A percentile compares a stretch with the other conserved stretches of the same genome.
Evolutionary conservation across 2,329 filamentous ascomycete genomes (phyloP).

Genomic region (Talaromyces verruculosus): DNA sequence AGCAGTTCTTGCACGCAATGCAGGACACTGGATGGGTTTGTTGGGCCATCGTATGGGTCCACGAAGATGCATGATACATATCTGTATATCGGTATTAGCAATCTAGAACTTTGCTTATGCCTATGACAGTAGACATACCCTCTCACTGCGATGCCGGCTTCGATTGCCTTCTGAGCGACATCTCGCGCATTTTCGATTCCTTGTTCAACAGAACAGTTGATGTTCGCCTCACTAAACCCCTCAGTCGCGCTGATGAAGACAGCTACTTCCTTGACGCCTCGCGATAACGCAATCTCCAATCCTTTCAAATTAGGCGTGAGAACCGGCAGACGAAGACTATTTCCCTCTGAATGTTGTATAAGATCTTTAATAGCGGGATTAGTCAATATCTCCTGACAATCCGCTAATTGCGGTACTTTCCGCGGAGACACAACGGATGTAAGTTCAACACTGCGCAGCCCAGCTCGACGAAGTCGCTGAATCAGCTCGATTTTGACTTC

Average conservation of each 20-base stretch:
- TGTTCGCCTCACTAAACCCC: slow-evolving; percentile 46
- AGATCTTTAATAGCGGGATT: slow-evolving; percentile 56
- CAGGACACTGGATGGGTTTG: slow-evolving; percentile 52
- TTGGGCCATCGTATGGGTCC: slow-evolving; percentile 54
- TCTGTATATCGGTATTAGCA: slow-evolving; percentile 20
- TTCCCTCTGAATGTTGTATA: neutral
- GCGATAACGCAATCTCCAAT: slow-evolving; percentile 57
- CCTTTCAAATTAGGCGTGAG: slow-evolving; percentile 45
- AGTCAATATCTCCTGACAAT: slow-evolving; percentile 31
- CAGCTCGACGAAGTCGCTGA: slow-evolving; percentile 65
- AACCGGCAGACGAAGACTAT: slow-evolving; percentile 36
- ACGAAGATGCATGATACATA: slow-evolving; percentile 45
- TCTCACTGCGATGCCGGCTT: slow-evolving; percentile 35
- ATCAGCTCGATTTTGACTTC: slow-evolving; percentile 76
- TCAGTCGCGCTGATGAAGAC: slow-evolving; percentile 47
- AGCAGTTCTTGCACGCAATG: slow-evolving; percentile 60
- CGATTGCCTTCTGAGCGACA: slow-evolving; percentile 34
- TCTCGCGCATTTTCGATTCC: slow-evolving; percentile 36
- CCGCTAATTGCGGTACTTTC: slow-evolving; percentile 74
- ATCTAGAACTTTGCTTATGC: neutral
- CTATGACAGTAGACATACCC: slow-evolving; percentile 28
- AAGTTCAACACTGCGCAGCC: slow-evolving; percentile 72
- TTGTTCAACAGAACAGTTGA: slow-evolving; percentile 43
- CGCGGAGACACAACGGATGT: slow-evolving; percentile 81
- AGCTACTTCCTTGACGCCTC: slow-evolving; percentile 40